Evolutionary conservation across 345 rosid species (phyloP), one percentile per base, ranked within the genome.

Genomic region (Eutrema yunnanense): DNA sequence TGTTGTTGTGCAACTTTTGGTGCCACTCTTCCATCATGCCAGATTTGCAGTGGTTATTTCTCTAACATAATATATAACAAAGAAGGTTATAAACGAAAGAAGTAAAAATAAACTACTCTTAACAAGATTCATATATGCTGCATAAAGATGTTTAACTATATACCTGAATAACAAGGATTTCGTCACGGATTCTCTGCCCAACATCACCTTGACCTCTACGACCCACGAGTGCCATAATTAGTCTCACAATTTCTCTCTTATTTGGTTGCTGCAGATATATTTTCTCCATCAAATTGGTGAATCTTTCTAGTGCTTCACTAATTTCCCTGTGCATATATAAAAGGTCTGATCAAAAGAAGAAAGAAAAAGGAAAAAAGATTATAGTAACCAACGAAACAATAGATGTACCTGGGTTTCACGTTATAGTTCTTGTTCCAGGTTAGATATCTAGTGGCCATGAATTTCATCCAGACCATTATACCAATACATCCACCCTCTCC

Each of bases 11-110:
- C 69, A 95, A 78, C 84, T 95, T 95, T 84, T 95, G 99, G 82
- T 95, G 99, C 99, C 99, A 95, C 79, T 95, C 99, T 84, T 95
- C 99, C 97, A 95, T 95, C 90, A 95, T 87, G 72, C 88, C 97
- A 69, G 96, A 93, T 80, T 89, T 92, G 84, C 99, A 95, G 36
- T 87, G 81, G 80, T 92, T 95, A 5, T 92, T 85, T 79, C 99
- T 95, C 99, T 95, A 80, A 26, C 34, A 50, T 59, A 58, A 40
- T 8, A 40, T 8, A 2, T 54, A 44, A 34, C 40, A 3, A 49
- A 33, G 36, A 19, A 54, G 38, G 30, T 53, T 43, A 36, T 33
- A 53, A 71, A 12, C 6, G 26, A 2, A 6, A 11, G 1, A 36
- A 13, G 8, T 12, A 29, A 3, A 38, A 2, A 63, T 8, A 53